Percentiles rank a stretch among this genome's conserved stretches.
Evolutionary conservation across 2,329 filamentous ascomycete species (phyloP).

Genomic region (Herpotrichia juniperi): DNA sequence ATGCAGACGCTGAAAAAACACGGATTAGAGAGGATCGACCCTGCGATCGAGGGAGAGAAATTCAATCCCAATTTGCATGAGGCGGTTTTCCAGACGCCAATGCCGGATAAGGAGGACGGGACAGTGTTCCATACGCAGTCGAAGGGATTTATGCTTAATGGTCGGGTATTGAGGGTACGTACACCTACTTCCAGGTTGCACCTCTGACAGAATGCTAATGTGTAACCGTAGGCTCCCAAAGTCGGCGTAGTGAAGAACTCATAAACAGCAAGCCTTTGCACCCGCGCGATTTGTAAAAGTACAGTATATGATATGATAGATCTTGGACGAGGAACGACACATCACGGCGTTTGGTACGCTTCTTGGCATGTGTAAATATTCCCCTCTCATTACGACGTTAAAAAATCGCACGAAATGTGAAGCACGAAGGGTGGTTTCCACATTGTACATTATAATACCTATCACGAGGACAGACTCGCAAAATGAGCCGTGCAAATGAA

Average conservation of each 20-base stretch:
- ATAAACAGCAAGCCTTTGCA: slow-evolving; percentile 25
- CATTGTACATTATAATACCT: slow-evolving; percentile 3
- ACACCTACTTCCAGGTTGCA: neutral
- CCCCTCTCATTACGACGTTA: slow-evolving; percentile 35
- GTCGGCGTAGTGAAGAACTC: slow-evolving; percentile 93
- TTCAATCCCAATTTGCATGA: slow-evolving; percentile 98
- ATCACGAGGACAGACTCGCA: neutral
- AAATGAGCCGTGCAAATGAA: too few relatives aligned
- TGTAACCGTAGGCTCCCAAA: slow-evolving; percentile 71
- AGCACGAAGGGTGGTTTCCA: neutral
- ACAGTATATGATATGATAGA: slow-evolving; percentile 10
- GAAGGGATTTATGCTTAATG: slow-evolving; percentile 95
- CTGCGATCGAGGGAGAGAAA: slow-evolving; percentile 72
- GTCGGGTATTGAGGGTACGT: slow-evolving; percentile 75
- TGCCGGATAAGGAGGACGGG: slow-evolving; percentile 86
- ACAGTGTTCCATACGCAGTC: slow-evolving; percentile 91
- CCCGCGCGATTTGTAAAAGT: slow-evolving; percentile 24
- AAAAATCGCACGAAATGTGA: slow-evolving; percentile 14
- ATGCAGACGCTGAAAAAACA: slow-evolving; percentile 91
- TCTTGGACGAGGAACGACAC: slow-evolving; percentile 8
- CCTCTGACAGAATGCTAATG: slow-evolving; percentile 25
- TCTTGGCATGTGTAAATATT: slow-evolving; percentile 33
- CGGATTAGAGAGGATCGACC: slow-evolving; percentile 87
- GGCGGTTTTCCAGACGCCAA: slow-evolving; percentile 91
- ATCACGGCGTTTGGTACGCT: slow-evolving; percentile 25